Percentiles rank a stretch among this genome's conserved stretches.
These are phyloP conservation scores for Paecilomyces sp. DNA, from an alignment of 2,329 filamentous ascomycete species.

Conservation along the genomic window DNA sequence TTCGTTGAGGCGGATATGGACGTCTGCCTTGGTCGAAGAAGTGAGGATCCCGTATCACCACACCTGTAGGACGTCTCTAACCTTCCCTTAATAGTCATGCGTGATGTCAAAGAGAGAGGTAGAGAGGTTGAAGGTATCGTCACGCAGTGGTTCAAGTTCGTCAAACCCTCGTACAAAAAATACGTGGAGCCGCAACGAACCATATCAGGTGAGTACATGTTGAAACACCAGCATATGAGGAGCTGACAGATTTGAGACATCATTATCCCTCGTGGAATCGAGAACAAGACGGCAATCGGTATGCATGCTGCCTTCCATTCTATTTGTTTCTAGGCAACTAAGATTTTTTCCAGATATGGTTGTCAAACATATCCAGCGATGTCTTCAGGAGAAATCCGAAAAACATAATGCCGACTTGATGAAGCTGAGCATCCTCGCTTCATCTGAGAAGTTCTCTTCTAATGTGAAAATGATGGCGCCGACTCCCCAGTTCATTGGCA, in stretches of 20 bases:
- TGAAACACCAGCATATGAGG: neutral
- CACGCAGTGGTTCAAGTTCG: conserved; percentile 95
- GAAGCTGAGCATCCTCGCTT: conserved; percentile 64
- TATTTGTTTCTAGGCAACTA: conserved; percentile 5
- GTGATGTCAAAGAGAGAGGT: conserved; percentile 83
- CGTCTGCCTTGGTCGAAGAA: conserved; percentile 80
- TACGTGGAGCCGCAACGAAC: conserved; percentile 89
- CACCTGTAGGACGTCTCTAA: conserved; percentile 11
- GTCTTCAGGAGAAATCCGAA: conserved; percentile 75
- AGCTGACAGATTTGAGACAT: conserved; percentile 52
- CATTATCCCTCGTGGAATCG: conserved; percentile 88
- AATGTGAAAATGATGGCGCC: conserved; percentile 68
- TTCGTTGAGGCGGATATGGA: conserved; percentile 96
- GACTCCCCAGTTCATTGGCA: conserved; percentile 73
- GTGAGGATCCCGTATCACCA: conserved; percentile 43
- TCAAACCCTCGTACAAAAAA: conserved; percentile 94
- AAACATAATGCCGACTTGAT: conserved; percentile 73
- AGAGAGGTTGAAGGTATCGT: conserved; percentile 92
- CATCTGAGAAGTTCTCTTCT: conserved; percentile 64
- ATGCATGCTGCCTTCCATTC: conserved; percentile 6
- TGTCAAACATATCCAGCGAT: conserved; percentile 83
- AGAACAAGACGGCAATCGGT: conserved; percentile 83
- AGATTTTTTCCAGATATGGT: conserved; percentile 63
- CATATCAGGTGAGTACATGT: conserved; percentile 57
- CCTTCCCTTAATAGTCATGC: conserved; percentile 53